These are phyloP conservation scores for Stipa capillata DNA, from an alignment of 176 grass and related monocot genomes.

Conservation along the genomic window DNA sequence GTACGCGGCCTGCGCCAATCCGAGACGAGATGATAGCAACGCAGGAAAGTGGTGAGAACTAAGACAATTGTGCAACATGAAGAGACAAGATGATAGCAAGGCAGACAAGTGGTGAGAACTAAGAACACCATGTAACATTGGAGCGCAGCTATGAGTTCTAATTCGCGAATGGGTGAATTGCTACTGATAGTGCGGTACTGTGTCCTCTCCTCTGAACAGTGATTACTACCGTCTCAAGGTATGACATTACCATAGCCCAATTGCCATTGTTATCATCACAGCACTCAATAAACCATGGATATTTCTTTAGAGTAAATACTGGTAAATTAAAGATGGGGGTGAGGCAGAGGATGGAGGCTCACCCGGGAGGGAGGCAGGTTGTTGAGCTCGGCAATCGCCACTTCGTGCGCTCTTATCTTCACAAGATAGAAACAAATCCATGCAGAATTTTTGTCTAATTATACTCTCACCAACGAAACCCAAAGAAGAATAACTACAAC, in stretches of 20 bases:
- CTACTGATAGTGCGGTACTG: background rate
- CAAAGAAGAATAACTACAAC: background rate
- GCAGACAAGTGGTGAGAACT: background rate
- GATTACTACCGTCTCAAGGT: background rate
- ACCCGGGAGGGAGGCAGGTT: constrained; percentile 46
- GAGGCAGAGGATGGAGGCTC: background rate
- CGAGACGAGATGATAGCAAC: background rate
- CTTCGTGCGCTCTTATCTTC: constrained; percentile 42
- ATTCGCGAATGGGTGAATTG: background rate
- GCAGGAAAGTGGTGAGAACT: background rate
- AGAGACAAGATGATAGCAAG: no score
- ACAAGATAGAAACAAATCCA: background rate
- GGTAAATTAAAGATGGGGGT: background rate
- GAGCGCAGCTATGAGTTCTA: background rate
- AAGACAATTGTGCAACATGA: no score
- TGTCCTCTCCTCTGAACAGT: background rate
- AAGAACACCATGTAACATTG: background rate
- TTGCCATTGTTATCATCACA: background rate
- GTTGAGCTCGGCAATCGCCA: constrained; percentile 52
- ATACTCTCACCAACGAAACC: background rate
- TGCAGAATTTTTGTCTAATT: background rate
- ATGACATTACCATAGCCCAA: background rate
- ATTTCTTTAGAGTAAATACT: no score
- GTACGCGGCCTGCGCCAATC: constrained; percentile 16
- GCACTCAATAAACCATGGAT: background rate